These are phyloP conservation scores for Nothopassalora personata DNA, from an alignment of 2,329 filamentous ascomycete genomes.

Conservation along the genomic window DNA sequence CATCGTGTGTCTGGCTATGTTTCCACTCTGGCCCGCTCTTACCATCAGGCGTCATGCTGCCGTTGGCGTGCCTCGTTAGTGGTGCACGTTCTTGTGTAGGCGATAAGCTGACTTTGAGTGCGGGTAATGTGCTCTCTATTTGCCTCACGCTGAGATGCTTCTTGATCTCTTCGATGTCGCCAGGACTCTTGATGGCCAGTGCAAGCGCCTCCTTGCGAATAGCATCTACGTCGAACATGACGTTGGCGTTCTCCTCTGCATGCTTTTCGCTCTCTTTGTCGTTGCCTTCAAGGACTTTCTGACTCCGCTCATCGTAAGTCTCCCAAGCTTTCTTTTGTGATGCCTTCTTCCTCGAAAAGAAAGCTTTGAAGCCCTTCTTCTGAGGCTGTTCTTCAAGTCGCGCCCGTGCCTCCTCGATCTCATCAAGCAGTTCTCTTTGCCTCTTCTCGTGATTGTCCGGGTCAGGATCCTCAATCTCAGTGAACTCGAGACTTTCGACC, in stretches of 20 bases:
- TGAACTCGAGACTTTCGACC: slow-evolving; percentile 89
- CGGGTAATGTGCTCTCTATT: slow-evolving; percentile 79
- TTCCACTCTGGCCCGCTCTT: slow-evolving; percentile 6
- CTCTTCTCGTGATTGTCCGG: slow-evolving; percentile 84
- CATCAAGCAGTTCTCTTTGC: slow-evolving; percentile 88
- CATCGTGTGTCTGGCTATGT: slow-evolving; percentile 11
- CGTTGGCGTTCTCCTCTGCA: slow-evolving; percentile 39
- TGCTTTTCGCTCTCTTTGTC: slow-evolving; percentile 42
- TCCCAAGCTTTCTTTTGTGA: slow-evolving; percentile 86
- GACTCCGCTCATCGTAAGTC: slow-evolving; percentile 71
- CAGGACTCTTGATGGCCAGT: slow-evolving; percentile 64
- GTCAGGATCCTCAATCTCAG: slow-evolving; percentile 94
- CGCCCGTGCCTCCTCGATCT: slow-evolving; percentile 90
- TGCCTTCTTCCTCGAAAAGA: slow-evolving; percentile 78
- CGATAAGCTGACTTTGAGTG: slow-evolving; percentile 64
- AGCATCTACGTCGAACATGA: slow-evolving; percentile 93
- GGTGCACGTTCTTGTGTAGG: slow-evolving; percentile 3
- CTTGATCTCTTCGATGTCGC: slow-evolving; percentile 73
- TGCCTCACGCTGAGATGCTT: slow-evolving; percentile 52
- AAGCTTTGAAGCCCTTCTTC: slow-evolving; percentile 61
- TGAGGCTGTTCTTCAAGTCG: slow-evolving; percentile 74
- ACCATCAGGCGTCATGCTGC: slow-evolving; percentile 4
- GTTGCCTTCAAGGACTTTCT: slow-evolving; percentile 34
- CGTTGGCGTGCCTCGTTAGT: not conserved
- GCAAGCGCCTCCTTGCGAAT: slow-evolving; percentile 67